Conservation (phyloP, 2,329 filamentous ascomycete species). For the Fusarium redolens region DNA sequence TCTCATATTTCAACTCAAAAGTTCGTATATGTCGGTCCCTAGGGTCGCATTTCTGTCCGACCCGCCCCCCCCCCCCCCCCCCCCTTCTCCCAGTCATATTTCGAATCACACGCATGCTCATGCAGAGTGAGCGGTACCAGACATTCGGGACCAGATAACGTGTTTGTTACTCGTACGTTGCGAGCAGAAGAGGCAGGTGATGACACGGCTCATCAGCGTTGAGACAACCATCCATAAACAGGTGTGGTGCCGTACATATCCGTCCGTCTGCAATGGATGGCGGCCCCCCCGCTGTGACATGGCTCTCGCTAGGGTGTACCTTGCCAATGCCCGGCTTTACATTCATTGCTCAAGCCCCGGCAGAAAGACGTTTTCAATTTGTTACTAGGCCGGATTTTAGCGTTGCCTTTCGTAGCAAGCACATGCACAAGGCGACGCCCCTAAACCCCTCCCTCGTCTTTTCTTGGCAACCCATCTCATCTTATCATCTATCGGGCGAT, state of each 20-base stretch:
- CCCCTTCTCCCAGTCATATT: constrained; percentile 30
- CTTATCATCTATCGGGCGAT: constrained; percentile 43
- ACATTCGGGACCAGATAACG: constrained; percentile 44
- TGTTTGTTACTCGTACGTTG: constrained; percentile 41
- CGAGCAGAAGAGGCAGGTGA: constrained; percentile 33
- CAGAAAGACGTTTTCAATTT: constrained; percentile 27
- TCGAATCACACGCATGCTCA: constrained; percentile 35
- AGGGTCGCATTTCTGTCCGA: constrained; percentile 29
- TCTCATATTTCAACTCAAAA: constrained; percentile 39
- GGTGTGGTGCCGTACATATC: constrained; percentile 17
- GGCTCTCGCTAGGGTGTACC: constrained; percentile 16
- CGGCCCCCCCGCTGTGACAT: constrained; percentile 20
- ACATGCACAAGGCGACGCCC: constrained; percentile 25
- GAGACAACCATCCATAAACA: constrained; percentile 22
- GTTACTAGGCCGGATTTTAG: constrained; percentile 26
- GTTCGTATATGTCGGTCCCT: constrained; percentile 41
- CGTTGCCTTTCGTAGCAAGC: constrained; percentile 17
- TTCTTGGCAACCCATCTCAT: constrained; percentile 20
- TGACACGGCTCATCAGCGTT: constrained; percentile 33
- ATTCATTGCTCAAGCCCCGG: constrained; percentile 13
- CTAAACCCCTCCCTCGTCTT: constrained; percentile 9
- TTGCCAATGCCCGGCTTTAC: constrained; percentile 7
- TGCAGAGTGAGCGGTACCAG: constrained; percentile 49
- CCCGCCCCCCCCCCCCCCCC: constrained; percentile 10
- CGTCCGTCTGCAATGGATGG: constrained; percentile 23